Percentiles rank a stretch among this genome's conserved stretches.
These are phyloP conservation scores for Lentinula sp. DNA, from an alignment of 768 basidiomycete species.

Conservation along the genomic window DNA sequence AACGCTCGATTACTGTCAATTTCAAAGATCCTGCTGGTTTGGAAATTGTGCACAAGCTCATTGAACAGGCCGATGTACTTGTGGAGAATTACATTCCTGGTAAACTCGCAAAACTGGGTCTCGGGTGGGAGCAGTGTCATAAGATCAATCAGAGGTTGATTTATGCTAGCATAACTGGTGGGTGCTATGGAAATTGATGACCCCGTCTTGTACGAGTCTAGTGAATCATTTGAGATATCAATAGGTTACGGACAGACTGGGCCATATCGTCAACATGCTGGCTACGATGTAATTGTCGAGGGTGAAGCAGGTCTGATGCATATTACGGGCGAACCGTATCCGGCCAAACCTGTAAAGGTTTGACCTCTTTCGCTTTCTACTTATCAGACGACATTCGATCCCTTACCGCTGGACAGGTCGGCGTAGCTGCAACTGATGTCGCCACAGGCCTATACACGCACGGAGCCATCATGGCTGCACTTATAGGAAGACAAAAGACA, in stretches of 20 bases:
- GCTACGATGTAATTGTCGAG: conserved; percentile 85
- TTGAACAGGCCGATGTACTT: conserved; percentile 73
- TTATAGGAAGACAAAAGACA: conserved; percentile 76
- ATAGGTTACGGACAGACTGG: conserved; percentile 84
- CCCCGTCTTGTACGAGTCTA: background rate
- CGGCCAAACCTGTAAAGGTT: background rate
- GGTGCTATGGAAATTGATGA: conserved; percentile 10
- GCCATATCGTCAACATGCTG: conserved; percentile 76
- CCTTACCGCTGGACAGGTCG: conserved; percentile 80
- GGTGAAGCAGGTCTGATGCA: conserved; percentile 94
- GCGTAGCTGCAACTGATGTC: conserved; percentile 89
- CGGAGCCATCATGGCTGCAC: conserved; percentile 87
- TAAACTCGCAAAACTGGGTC: conserved; percentile 77
- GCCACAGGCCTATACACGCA: conserved; percentile 88
- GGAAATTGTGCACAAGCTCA: conserved; percentile 65
- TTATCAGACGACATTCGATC: conserved; percentile 57
- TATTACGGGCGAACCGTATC: conserved; percentile 47
- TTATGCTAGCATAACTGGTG: conserved; percentile 87
- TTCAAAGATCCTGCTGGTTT: conserved; percentile 77
- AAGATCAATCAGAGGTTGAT: conserved; percentile 76
- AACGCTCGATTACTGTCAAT: conserved; percentile 84
- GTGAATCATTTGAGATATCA: background rate
- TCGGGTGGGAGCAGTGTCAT: conserved; percentile 80
- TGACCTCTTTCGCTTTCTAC: background rate
- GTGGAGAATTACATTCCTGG: conserved; percentile 88